phyloP scores from a whole-genome alignment of 352 stramenopile species.

The Globisporangium canariense region DNA sequence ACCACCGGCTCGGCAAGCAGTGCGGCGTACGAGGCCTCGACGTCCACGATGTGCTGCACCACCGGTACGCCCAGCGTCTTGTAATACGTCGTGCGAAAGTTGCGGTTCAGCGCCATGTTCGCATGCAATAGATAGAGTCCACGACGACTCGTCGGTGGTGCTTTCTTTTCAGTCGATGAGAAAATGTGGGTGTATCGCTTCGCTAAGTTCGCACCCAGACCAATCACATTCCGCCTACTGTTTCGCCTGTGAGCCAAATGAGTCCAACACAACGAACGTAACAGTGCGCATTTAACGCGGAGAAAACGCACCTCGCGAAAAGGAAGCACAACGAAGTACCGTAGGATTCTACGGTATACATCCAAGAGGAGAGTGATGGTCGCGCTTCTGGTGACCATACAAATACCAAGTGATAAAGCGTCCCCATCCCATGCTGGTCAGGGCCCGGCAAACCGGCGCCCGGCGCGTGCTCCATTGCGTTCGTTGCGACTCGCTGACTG shows the following conservation, averaged over 20 bases:
- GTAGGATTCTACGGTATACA: not conserved
- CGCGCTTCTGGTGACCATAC: not conserved
- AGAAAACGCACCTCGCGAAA: not conserved
- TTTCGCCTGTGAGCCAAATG: not conserved
- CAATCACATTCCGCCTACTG: not conserved
- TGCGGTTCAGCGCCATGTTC: constrained; percentile 60
- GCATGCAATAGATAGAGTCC: no score
- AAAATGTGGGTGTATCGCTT: not conserved
- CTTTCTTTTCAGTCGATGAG: not conserved
- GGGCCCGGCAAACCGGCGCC: not conserved
- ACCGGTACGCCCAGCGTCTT: constrained; percentile 85
- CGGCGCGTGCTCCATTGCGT: constrained; percentile 1
- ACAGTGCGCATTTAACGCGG: not conserved
- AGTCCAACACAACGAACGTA: not conserved
- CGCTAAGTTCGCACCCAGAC: not conserved
- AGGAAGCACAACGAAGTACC: constrained; percentile 7
- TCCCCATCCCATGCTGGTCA: not conserved
- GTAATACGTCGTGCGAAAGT: constrained; percentile 87
- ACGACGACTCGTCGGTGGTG: not conserved
- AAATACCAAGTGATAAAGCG: constrained; percentile 1
- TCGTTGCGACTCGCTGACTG: constrained; percentile 1
- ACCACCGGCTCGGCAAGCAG: constrained; percentile 53
- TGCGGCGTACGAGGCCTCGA: constrained; percentile 70
- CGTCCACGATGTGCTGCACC: constrained; percentile 78
- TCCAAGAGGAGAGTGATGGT: constrained; percentile 9